Evolutionary conservation across 2,329 filamentous ascomycete species (phyloP).

Genomic region (Aureobasidium sp.): DNA sequence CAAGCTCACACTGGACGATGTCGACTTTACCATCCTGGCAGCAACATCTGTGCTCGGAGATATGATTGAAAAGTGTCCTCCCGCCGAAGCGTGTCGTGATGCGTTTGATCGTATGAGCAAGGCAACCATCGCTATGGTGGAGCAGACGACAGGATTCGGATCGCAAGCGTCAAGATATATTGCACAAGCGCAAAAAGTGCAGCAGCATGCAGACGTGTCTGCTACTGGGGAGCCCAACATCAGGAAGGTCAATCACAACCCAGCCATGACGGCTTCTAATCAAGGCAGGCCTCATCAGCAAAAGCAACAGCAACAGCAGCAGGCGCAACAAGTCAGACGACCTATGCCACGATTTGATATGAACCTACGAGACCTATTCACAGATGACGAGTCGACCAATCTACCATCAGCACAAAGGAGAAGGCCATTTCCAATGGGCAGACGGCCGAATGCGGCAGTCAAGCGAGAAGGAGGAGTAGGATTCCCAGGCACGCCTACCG

Average conservation of each 20-base stretch:
- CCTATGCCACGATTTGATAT: constrained; percentile 50
- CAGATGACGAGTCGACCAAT: constrained; percentile 32
- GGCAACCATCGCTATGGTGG: constrained; percentile 90
- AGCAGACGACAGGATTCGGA: constrained; percentile 76
- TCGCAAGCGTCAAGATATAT: constrained; percentile 4
- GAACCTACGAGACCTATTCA: constrained; percentile 45
- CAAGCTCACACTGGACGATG: constrained; percentile 82
- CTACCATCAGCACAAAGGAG: constrained; percentile 24
- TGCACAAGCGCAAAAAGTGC: constrained; percentile 5
- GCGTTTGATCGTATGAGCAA: constrained; percentile 93
- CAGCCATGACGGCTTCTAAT: constrained; percentile 1
- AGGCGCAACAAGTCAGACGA: constrained; percentile 13
- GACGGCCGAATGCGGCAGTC: neutral
- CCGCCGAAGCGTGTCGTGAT: constrained; percentile 87
- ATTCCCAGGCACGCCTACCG: neutral
- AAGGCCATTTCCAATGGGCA: constrained; percentile 17
- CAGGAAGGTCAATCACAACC: neutral
- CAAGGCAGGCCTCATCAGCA: neutral
- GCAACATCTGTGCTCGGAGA: constrained; percentile 89
- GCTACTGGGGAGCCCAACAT: neutral
- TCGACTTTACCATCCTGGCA: constrained; percentile 92
- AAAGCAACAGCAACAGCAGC: neutral
- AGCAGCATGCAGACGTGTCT: neutral
- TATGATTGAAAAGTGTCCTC: constrained; percentile 87
- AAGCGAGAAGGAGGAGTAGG: constrained; percentile 5